Percentiles rank a stretch among this genome's conserved stretches.
Evolutionary conservation across 1,139 yeast species (phyloP).

Genomic region (Pneumocystis carinii): DNA sequence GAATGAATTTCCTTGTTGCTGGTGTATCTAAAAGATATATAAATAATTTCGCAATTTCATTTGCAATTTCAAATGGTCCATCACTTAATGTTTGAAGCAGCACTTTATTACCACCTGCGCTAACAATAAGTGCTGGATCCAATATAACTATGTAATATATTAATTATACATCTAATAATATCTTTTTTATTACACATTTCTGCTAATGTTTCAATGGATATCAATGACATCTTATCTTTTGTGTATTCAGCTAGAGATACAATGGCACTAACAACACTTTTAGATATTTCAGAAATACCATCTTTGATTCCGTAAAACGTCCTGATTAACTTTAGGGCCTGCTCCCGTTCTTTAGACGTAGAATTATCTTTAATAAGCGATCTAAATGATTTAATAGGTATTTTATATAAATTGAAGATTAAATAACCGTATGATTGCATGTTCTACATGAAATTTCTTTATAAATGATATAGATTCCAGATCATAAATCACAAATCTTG

Average conservation of each 20-base stretch:
- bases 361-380: not conserved
- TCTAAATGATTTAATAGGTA: constrained; percentile 16
- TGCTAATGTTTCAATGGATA: constrained; percentile 54
- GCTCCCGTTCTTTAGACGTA: constrained; percentile 42
- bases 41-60: constrained; percentile 41
- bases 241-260: constrained; percentile 53
- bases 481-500: constrained; percentile 48
- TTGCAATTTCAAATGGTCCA: constrained; percentile 36
- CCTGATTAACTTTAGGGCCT: constrained; percentile 62
- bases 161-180: constrained; percentile 15
- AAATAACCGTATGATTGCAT: constrained; percentile 47
- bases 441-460: constrained; percentile 40
- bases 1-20: constrained; percentile 38
- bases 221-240: constrained; percentile 40
- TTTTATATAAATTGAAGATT: constrained; percentile 39
- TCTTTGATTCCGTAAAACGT: constrained; percentile 42
- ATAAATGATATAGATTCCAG: constrained; percentile 34
- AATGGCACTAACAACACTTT: constrained; percentile 57
- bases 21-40: constrained; percentile 48
- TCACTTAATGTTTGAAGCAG: constrained; percentile 47
- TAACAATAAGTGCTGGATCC: constrained; percentile 45
- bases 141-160: constrained; percentile 27
- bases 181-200: constrained; percentile 31
- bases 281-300: constrained; percentile 43
- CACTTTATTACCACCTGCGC: constrained; percentile 46